A percentile compares a stretch with the other conserved stretches of the same genome.
Conservation (phyloP, 2,329 filamentous ascomycete genomes). For the Zymoseptoria pseudotritici region DNA sequence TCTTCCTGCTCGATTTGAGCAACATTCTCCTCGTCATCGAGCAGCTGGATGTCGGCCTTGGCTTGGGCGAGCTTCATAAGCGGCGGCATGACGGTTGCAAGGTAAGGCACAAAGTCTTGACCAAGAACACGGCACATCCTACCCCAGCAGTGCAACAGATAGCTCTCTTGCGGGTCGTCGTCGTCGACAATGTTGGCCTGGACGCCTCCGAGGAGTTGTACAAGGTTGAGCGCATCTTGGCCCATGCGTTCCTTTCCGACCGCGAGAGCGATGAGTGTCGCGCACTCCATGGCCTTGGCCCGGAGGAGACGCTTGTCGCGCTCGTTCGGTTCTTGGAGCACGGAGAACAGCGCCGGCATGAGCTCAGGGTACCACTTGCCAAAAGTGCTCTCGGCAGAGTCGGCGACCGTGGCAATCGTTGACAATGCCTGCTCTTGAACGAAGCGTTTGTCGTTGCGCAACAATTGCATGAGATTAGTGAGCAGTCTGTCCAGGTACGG, state of each 20-base stretch:
- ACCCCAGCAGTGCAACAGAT: slow-evolving; percentile 97
- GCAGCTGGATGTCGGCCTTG: slow-evolving; percentile 92
- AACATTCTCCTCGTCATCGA: slow-evolving; percentile 92
- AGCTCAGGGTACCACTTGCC: slow-evolving; percentile 90
- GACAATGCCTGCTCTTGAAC: slow-evolving; percentile 97
- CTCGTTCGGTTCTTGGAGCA: slow-evolving; percentile 80
- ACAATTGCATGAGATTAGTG: slow-evolving; percentile 73
- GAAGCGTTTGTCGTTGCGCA: slow-evolving; percentile 88
- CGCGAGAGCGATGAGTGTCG: slow-evolving; percentile 87
- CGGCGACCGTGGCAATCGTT: slow-evolving; percentile 97
- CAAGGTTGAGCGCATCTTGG: slow-evolving; percentile 75
- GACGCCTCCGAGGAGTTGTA: slow-evolving; percentile 79
- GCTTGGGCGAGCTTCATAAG: slow-evolving; percentile 83
- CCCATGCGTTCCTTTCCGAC: slow-evolving; percentile 92
- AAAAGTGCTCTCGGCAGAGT: slow-evolving; percentile 92
- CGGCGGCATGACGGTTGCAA: slow-evolving; percentile 89
- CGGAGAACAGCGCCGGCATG: slow-evolving; percentile 89
- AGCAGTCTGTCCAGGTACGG: slow-evolving; percentile 88
- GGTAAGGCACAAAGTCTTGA: slow-evolving; percentile 82
- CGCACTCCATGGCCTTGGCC: slow-evolving; percentile 98
- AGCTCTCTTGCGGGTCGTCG: slow-evolving; percentile 93
- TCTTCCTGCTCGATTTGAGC: slow-evolving; percentile 90
- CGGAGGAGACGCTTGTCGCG: slow-evolving; percentile 87
- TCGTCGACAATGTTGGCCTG: slow-evolving; percentile 80
- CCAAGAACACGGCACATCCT: slow-evolving; percentile 95